Percentiles rank a stretch among this genome's conserved stretches.
Evolutionary conservation across 306 rosid species (phyloP).

Genomic region (Glycine latifolia): DNA sequence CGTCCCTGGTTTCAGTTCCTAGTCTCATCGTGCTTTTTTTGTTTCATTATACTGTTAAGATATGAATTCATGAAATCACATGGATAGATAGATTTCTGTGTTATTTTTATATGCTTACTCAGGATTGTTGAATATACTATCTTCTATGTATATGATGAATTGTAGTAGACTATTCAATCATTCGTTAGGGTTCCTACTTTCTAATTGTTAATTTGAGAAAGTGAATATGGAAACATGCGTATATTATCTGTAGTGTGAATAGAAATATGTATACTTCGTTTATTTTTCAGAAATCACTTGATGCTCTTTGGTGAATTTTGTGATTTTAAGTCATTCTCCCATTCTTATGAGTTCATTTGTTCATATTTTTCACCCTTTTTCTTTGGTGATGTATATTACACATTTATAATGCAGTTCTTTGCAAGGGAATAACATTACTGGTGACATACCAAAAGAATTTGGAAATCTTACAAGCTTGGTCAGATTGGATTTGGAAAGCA

Average conservation of each 20-base stretch:
- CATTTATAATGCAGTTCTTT: conserved; percentile 63
- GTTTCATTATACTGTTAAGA: conserved; percentile 36
- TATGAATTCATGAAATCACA: not conserved
- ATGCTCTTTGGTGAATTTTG: conserved; percentile 10
- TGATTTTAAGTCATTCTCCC: not conserved
- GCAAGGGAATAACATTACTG: conserved; percentile 82
- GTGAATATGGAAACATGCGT: not conserved
- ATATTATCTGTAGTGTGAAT: not conserved
- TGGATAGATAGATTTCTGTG: not conserved
- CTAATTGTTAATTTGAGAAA: conserved; percentile 17
- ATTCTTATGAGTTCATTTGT: conserved; percentile 18
- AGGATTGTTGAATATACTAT: conserved; percentile 2
- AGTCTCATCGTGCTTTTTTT: conserved; percentile 19
- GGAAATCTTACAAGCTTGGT: conserved; percentile 71
- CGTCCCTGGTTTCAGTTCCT: conserved; percentile 2
- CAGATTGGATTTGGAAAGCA: conserved; percentile 75
- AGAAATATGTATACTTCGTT: not conserved
- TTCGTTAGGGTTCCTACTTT: conserved; percentile 18
- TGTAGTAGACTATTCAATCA: not conserved
- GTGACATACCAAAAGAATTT: conserved; percentile 75
- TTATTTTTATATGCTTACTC: conserved; percentile 10
- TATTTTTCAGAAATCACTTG: conserved; percentile 11
- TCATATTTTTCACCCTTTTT: not conserved
- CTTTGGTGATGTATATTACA: conserved; percentile 15
- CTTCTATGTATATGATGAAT: conserved; percentile 15